phyloP scores from a whole-genome alignment of 345 rosid genomes.

The Pseudoturritis turrita region DNA sequence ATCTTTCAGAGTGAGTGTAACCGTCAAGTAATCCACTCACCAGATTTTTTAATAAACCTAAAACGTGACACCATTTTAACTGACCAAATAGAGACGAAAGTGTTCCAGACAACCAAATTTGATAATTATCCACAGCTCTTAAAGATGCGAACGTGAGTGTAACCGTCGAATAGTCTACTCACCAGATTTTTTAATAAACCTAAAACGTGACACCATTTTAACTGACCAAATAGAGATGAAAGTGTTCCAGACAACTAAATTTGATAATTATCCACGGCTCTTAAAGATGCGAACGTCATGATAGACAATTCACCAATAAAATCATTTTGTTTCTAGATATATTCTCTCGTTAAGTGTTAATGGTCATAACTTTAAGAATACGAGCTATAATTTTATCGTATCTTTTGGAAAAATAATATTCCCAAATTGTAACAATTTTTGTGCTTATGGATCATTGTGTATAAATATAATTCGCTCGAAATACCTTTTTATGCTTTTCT shows the following conservation, averaged over 20 bases:
- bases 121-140: neutral
- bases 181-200: too few relatives aligned
- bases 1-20: too few relatives aligned
- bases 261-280: neutral
- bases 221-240: too few relatives aligned
- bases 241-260: too few relatives aligned
- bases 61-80: too few relatives aligned
- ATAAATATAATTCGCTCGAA: neutral
- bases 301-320: neutral
- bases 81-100: too few relatives aligned
- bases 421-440: neutral
- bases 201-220: too few relatives aligned
- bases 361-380: neutral
- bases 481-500: neutral
- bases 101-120: too few relatives aligned
- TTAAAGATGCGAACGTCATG: neutral
- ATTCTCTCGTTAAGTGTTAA: neutral
- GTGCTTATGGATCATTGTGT: neutral
- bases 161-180: too few relatives aligned
- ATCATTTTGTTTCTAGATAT: neutral
- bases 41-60: too few relatives aligned
- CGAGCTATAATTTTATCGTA: neutral
- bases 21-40: too few relatives aligned
- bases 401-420: neutral
- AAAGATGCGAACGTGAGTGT: too few relatives aligned